Percentiles rank a stretch among this genome's conserved stretches.
These are phyloP conservation scores for Irpex lacteus DNA, from an alignment of 1,284 basidiomycete genomes.

Conservation along the genomic window DNA sequence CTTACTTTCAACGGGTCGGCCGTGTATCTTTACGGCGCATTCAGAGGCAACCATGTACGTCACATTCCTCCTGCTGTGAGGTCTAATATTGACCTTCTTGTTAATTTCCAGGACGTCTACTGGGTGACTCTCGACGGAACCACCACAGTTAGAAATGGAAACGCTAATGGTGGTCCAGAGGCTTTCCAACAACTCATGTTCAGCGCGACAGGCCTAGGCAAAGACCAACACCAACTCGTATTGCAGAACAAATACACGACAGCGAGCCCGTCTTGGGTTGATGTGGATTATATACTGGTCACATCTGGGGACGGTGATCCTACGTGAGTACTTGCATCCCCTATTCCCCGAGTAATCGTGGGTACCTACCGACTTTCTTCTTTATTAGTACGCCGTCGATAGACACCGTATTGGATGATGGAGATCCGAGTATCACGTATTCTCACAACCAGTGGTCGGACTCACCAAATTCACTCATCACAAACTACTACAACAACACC, in stretches of 20 bases:
- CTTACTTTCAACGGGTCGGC: neutral
- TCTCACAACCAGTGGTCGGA: neutral
- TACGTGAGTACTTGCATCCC: neutral
- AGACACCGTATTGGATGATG: constrained; percentile 5
- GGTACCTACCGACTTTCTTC: neutral
- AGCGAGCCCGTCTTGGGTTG: constrained; percentile 1
- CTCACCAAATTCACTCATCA: constrained; percentile 7
- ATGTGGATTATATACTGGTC: constrained; percentile 10
- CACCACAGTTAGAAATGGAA: neutral
- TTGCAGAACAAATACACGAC: constrained; percentile 6
- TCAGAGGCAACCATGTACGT: neutral
- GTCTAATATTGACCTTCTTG: neutral
- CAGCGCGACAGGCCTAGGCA: neutral
- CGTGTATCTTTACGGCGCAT: neutral
- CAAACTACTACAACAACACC: constrained; percentile 6
- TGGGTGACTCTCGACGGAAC: constrained; percentile 9
- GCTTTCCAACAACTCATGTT: constrained; percentile 3
- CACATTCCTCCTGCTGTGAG: neutral
- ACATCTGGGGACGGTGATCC: constrained; percentile 10
- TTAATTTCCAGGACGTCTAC: neutral
- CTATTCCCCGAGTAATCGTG: neutral
- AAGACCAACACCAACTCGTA: constrained; percentile 3
- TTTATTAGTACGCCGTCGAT: constrained; percentile 1
- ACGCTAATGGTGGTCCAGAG: neutral
- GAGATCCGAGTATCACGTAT: constrained; percentile 1